Evolutionary conservation across 192 early-diverging fungal genomes (phyloP).

Genomic region (Coemansia sp.): DNA sequence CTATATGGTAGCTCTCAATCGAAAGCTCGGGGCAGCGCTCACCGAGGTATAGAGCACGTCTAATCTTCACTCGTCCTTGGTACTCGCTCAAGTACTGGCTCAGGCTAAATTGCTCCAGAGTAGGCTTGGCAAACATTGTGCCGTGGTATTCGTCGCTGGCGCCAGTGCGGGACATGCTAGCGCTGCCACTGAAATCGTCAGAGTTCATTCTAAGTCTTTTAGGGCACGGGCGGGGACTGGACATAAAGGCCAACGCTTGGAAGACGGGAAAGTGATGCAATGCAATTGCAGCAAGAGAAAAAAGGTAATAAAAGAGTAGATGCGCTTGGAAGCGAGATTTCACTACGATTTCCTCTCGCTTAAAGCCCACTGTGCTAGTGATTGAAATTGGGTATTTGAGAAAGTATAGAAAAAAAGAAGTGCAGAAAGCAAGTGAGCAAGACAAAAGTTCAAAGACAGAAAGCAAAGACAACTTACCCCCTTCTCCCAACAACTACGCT

Average conservation of each 20-base stretch:
- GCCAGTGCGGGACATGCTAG: background rate
- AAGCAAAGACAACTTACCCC: background rate
- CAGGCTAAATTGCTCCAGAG: slow-evolving; percentile 30
- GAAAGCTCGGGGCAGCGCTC: slow-evolving; percentile 27
- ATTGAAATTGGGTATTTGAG: background rate
- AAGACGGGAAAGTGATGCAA: background rate
- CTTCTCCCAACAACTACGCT: background rate
- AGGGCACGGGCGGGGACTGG: slow-evolving; percentile 16
- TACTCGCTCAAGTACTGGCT: slow-evolving; percentile 38
- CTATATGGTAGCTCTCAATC: slow-evolving; percentile 24
- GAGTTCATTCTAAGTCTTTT: slow-evolving; percentile 26
- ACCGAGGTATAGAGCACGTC: slow-evolving; percentile 29
- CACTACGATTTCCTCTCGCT: background rate
- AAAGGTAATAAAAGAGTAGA: background rate
- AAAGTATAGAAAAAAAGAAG: background rate
- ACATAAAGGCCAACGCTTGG: slow-evolving; percentile 20
- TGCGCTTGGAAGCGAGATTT: background rate
- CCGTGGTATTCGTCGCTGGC: slow-evolving; percentile 12
- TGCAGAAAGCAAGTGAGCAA: background rate
- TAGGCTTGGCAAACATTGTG: slow-evolving; percentile 20
- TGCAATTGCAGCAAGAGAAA: slow-evolving; percentile 5
- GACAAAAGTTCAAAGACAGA: background rate
- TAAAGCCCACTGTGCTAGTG: background rate
- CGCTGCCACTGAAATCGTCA: slow-evolving; percentile 9
- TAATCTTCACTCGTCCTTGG: slow-evolving; percentile 27